Evolutionary conservation across 768 basidiomycete genomes (phyloP), one percentile per base, ranked within the genome.

Genomic region (Mycena crocata): DNA sequence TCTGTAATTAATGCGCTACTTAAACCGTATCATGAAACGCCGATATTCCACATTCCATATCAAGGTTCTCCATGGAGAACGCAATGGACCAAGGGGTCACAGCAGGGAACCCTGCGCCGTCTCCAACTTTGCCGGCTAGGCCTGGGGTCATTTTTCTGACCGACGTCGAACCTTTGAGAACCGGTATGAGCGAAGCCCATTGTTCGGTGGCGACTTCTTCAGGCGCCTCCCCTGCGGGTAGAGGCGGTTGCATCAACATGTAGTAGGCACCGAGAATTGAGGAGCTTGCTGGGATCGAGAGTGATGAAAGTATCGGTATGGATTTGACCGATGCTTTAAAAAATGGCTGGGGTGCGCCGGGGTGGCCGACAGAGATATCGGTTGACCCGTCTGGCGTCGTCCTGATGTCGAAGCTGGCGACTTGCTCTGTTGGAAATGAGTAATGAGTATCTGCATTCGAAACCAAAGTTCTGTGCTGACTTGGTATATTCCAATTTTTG

Each of bases 401-500:
- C 9, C 45, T 70, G 66, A 76, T 76, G 61, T 68, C 60, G 35
- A 80, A 79, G 15, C 73, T 57, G 30, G 78, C 78, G 19, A 78
- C 66, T 34, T 73, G 73, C 64, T 79, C 79, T 80, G 52, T 15
- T 42, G 17, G 24, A 23, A 40, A 19, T 54, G 9, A 64, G 59
- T 55, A 15, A 24, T 48, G 19, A 24, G 26, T 26, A 28, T 17
- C 42, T 1, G 31, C n/a, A 24, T 31, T 48, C 10, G 19, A 42
- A 35, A 37, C 5, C 17, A 52, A 37, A 21, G 28, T 49, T 39
- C 37, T 34, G 44, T 21, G 49, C 75, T 51, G 15, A 80, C 79
- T 80, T 0, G 79, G 77, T 19, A 78, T 78, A 55, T 79, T 79
- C 79, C 78, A 78, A 59, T 79, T 79, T 35, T 72, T 73, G 23